Base-by-base conservation (phyloP, 768 basidiomycete genomes). In the Auricularia auricula-judae region DNA sequence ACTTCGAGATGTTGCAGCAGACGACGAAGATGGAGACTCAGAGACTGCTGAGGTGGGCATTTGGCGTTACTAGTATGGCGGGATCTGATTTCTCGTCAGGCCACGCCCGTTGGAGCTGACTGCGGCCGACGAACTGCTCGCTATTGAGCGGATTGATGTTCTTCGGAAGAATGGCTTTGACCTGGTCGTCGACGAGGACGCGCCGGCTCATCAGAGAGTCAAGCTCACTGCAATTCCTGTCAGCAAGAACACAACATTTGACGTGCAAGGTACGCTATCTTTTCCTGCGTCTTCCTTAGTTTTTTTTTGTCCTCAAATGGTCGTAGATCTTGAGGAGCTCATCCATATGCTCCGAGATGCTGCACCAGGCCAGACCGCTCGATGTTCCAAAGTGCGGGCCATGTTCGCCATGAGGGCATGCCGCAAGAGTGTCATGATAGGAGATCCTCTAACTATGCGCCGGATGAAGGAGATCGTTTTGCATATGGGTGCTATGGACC, bases 331-430 rank as follows among this genome's bases (percentile, higher is more conserved):
- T 18, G 95, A 96, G 74, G 97, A 98, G 70, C 80, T 99, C 8
- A 81, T 99, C 29, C 86, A 95, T 68, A 77, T 96, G 14, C 80
- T 99, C 76, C 84, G 84, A 43, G 90, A 95, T 70, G 79, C 82
- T 7, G 87, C 93, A 0, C 74, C 79, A 0, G 90, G 91, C 2
- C 84, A 87, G 70, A 89, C 93, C 83, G 91, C 97, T 0, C 81
- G 97, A 23, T 97, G 93, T 71, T 88, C 89, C 16, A 98, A 98
- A 74, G 93, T 91, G 16, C 83, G 94, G 16, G 81, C 86, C 3
- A 98, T 99, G 95, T 98, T 99, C 71, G 97, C 97, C 0, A 91
- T 87, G 83, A 84, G 95, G 42, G 97, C 97, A 0, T 99, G 97
- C 75, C 74, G 96, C 67, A 94, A 91, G 77, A 98, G 94, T 74